Evolutionary conservation across 805 yeast genomes (phyloP).

Genomic region (Pichia occidentalis): DNA sequence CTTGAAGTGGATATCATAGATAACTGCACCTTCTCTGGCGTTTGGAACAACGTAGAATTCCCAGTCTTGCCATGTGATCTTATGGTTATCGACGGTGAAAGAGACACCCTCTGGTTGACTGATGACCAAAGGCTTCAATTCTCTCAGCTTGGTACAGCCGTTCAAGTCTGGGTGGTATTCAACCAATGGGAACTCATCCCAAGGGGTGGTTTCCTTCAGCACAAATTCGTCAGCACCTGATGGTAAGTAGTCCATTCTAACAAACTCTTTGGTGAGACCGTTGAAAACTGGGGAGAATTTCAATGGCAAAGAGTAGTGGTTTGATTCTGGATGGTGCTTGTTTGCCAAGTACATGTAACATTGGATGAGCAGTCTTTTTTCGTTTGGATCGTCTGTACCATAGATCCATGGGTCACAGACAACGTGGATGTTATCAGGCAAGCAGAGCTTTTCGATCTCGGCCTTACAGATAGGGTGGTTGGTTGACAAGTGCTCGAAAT

Average conservation of each 20-base stretch:
- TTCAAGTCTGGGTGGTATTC: conserved; percentile 72
- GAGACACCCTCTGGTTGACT: conserved; percentile 79
- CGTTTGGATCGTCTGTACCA: conserved; percentile 62
- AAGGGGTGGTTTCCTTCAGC: conserved; percentile 47
- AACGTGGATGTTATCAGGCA: conserved; percentile 49
- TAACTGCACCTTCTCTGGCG: conserved; percentile 73
- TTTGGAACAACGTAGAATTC: conserved; percentile 64
- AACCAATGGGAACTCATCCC: conserved; percentile 53
- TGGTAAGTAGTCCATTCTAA: conserved; percentile 70
- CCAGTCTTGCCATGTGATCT: conserved; percentile 80
- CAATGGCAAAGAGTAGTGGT: conserved; percentile 70
- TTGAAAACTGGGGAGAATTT: conserved; percentile 71
- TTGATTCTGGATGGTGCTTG: conserved; percentile 61
- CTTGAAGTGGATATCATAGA: conserved; percentile 66
- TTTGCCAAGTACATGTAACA: conserved; percentile 68
- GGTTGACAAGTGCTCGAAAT: conserved; percentile 44
- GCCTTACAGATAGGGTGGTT: conserved; percentile 53
- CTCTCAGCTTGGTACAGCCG: conserved; percentile 45
- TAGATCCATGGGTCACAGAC: conserved; percentile 81
- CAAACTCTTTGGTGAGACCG: conserved; percentile 49
- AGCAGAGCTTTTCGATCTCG: conserved; percentile 59
- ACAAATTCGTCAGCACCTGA: conserved; percentile 63
- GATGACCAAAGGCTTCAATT: conserved; percentile 62
- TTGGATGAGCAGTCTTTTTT: conserved; percentile 57
- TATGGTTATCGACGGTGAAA: conserved; percentile 50